Evolutionary conservation across 1,139 yeast species (phyloP).

Genomic region (Tardiomyces digboiensis): DNA sequence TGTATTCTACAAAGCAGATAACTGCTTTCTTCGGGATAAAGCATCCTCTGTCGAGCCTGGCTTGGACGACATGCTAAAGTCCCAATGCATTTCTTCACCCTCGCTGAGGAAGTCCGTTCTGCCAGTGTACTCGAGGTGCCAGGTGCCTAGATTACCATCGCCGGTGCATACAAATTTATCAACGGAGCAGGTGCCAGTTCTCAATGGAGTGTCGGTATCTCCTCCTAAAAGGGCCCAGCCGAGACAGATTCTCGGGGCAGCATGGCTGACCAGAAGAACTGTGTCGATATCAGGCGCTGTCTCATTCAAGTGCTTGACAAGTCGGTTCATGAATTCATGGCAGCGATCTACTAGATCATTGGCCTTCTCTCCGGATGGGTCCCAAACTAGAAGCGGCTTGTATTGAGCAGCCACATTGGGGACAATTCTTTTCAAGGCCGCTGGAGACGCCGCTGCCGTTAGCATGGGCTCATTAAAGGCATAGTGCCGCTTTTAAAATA

Average conservation of each 20-base stretch:
- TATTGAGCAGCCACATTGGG: constrained; percentile 33
- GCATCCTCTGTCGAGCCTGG: not conserved
- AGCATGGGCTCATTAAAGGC: not conserved
- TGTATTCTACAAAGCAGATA: not conserved
- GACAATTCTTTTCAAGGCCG: constrained; percentile 32
- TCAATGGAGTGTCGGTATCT: constrained; percentile 34
- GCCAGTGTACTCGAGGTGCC: constrained; percentile 59
- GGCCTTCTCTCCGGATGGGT: constrained; percentile 67
- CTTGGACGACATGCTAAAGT: constrained; percentile 39
- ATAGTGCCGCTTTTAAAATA: not conserved
- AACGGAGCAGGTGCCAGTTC: constrained; percentile 49
- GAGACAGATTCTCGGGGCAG: constrained; percentile 73
- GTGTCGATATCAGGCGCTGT: constrained; percentile 35
- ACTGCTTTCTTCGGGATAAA: not conserved
- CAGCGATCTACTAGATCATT: constrained; percentile 53
- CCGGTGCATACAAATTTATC: constrained; percentile 32
- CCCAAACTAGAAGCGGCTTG: constrained; percentile 36
- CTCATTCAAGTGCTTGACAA: constrained; percentile 38
- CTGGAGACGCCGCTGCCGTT: not conserved
- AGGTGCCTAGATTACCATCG: constrained; percentile 33
- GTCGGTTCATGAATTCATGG: constrained; percentile 36
- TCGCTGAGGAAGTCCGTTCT: constrained; percentile 50
- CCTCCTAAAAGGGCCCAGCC: constrained; percentile 60
- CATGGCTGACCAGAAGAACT: constrained; percentile 64
- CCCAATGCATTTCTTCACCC: constrained; percentile 95